Percentiles rank a stretch among this genome's conserved stretches.
These are phyloP conservation scores for Ophiosphaerella narmari DNA, from an alignment of 2,329 filamentous ascomycete genomes.

Conservation along the genomic window DNA sequence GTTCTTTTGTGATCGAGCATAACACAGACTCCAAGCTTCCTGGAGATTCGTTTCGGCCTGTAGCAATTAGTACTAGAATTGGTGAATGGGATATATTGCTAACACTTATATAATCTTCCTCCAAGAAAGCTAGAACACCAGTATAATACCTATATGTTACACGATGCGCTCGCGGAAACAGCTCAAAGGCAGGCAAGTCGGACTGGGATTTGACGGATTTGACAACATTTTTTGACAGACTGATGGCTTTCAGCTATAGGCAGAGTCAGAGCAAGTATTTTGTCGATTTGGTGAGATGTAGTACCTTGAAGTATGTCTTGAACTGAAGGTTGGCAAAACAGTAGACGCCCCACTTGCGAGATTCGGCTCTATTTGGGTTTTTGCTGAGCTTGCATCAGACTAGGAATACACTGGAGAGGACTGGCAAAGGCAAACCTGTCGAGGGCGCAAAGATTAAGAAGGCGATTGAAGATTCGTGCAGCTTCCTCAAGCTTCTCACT, in stretches of 20 bases:
- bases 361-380: slow-evolving; percentile 76
- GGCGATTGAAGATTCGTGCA: slow-evolving; percentile 85
- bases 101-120: slow-evolving; percentile 87
- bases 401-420: slow-evolving; percentile 8
- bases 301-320: slow-evolving; percentile 92
- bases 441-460: slow-evolving; percentile 87
- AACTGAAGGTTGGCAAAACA: slow-evolving; percentile 93
- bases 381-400: slow-evolving; percentile 60
- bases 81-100: slow-evolving; percentile 9
- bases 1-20: slow-evolving; percentile 73
- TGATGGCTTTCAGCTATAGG: slow-evolving; percentile 74
- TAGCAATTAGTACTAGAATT: slow-evolving; percentile 14
- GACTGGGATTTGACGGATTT: slow-evolving; percentile 76
- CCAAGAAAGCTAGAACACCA: slow-evolving; percentile 89
- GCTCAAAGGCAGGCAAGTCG: slow-evolving; percentile 79
- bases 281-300: background rate
- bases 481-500: slow-evolving; percentile 89
- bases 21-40: slow-evolving; percentile 81
- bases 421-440: slow-evolving; percentile 67
- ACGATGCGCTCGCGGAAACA: slow-evolving; percentile 86
- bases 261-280: slow-evolving; percentile 3
- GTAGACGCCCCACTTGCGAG: slow-evolving; percentile 97
- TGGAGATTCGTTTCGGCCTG: slow-evolving; percentile 62
- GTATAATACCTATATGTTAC: slow-evolving; percentile 97
- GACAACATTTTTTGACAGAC: slow-evolving; percentile 87